These are phyloP conservation scores for Teratosphaeria nubilosa DNA, from an alignment of 2,329 filamentous ascomycete genomes.

Conservation along the genomic window DNA sequence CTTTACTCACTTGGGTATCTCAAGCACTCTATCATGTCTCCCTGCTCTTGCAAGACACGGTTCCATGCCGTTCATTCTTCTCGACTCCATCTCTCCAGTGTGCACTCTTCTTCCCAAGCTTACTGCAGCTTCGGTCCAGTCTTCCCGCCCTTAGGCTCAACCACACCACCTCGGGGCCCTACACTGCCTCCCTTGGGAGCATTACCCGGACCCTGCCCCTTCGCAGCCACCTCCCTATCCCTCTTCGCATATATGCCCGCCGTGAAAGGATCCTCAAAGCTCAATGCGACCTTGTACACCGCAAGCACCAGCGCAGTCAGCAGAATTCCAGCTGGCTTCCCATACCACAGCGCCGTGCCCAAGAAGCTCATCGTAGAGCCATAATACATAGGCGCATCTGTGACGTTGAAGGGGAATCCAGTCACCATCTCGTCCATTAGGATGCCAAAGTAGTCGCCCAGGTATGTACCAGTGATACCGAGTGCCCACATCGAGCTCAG, in stretches of 20 bases:
- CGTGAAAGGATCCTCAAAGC: conserved; percentile 91
- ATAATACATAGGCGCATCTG: conserved; percentile 89
- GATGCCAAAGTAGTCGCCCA: conserved; percentile 98
- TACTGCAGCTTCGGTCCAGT: conserved; percentile 2
- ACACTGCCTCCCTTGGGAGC: conserved; percentile 18
- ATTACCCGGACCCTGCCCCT: conserved; percentile 10
- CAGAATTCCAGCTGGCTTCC: conserved; percentile 75
- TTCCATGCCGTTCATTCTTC: background rate
- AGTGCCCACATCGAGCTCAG: conserved; percentile 83
- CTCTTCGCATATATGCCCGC: conserved; percentile 84
- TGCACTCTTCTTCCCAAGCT: background rate
- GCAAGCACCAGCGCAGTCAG: conserved; percentile 65
- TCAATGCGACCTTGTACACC: conserved; percentile 70
- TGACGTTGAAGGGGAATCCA: conserved; percentile 91
- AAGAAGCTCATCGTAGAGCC: conserved; percentile 88
- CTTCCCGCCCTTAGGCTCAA: conserved; percentile 1
- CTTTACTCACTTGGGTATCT: conserved; percentile 11
- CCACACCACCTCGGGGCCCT: conserved; percentile 1
- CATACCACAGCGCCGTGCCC: conserved; percentile 72
- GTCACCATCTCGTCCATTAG: conserved; percentile 93
- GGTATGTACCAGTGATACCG: conserved; percentile 88
- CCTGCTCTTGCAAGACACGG: background rate
- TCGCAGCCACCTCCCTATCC: conserved; percentile 41
- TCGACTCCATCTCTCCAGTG: background rate
- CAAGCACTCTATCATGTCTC: background rate